Conservation (phyloP, 345 rosid genomes). For the Arabidopsis arenosa region DNA sequence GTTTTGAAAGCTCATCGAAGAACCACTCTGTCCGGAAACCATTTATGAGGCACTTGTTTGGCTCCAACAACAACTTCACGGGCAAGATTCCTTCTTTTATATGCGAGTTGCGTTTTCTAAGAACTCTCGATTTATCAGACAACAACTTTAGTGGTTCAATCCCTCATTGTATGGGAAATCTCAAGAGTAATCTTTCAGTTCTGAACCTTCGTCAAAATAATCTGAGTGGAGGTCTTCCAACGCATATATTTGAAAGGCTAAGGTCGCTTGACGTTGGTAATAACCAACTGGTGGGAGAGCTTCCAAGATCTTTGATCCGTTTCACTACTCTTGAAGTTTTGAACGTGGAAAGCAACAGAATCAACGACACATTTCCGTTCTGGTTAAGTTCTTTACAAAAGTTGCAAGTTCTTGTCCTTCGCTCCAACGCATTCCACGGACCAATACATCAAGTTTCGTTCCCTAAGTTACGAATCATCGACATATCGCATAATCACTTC, state of each 20-base stretch:
- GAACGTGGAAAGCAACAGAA: slow-evolving; percentile 32
- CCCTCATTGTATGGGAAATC: background rate
- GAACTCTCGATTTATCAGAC: background rate
- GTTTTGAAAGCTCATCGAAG: background rate
- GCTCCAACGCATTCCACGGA: slow-evolving; percentile 43
- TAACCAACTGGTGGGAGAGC: slow-evolving; percentile 41
- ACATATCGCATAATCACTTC: background rate
- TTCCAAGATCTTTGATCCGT: slow-evolving; percentile 1
- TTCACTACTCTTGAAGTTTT: background rate
- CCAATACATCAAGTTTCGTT: background rate
- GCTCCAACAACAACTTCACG: slow-evolving; percentile 2
- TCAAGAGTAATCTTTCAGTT: background rate
- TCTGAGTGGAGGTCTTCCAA: background rate
- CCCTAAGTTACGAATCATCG: slow-evolving; percentile 7
- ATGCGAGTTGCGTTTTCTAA: background rate
- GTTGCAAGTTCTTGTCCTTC: slow-evolving; percentile 50
- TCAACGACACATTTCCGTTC: slow-evolving; percentile 48
- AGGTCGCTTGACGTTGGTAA: slow-evolving; percentile 29
- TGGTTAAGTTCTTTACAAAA: slow-evolving; percentile 32
- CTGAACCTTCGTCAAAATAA: background rate
- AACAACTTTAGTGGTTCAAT: background rate
- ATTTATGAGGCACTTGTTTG: accelerated
- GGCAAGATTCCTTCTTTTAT: background rate
- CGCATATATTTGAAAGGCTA: slow-evolving; percentile 9
- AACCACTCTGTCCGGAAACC: background rate